Conservation (phyloP, 2,329 filamentous ascomycete genomes). For the Stagonosporopsis chrysanthemi region DNA sequence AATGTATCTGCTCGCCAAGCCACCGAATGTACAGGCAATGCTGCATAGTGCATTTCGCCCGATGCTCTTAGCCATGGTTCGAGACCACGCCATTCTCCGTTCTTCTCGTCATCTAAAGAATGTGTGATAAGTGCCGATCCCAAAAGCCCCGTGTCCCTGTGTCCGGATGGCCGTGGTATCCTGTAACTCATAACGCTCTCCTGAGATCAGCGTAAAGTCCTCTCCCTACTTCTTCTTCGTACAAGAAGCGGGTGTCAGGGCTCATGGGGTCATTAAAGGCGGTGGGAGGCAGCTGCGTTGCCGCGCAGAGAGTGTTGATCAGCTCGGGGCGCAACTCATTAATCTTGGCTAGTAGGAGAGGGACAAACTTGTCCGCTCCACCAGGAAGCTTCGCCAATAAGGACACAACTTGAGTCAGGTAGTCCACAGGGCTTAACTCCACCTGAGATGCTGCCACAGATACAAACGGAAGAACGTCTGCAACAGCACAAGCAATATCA, state of each 20-base stretch:
- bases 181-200: conserved; percentile 15
- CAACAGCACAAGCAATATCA: conserved; percentile 40
- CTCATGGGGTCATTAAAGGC: conserved; percentile 31
- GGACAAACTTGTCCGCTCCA: conserved; percentile 35
- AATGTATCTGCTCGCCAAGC: not conserved
- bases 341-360: conserved; percentile 37
- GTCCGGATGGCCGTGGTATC: not conserved
- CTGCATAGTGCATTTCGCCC: not conserved
- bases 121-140: not conserved
- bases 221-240: conserved; percentile 37
- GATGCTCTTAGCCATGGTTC: not conserved
- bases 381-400: conserved; percentile 35
- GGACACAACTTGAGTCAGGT: conserved; percentile 27
- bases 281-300: conserved; percentile 19
- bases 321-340: conserved; percentile 36
- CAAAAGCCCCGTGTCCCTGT: not conserved
- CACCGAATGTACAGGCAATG: not conserved
- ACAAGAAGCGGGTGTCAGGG: conserved; percentile 31
- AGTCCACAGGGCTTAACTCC: conserved; percentile 28
- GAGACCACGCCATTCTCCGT: not conserved
- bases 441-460: conserved; percentile 19
- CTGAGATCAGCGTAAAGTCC: conserved; percentile 31
- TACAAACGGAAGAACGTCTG: conserved; percentile 39
- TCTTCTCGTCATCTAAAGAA: not conserved
- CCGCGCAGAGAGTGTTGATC: conserved; percentile 25